Evolutionary conservation across 345 rosid species (phyloP).

Genomic region (Anacardium occidentale): DNA sequence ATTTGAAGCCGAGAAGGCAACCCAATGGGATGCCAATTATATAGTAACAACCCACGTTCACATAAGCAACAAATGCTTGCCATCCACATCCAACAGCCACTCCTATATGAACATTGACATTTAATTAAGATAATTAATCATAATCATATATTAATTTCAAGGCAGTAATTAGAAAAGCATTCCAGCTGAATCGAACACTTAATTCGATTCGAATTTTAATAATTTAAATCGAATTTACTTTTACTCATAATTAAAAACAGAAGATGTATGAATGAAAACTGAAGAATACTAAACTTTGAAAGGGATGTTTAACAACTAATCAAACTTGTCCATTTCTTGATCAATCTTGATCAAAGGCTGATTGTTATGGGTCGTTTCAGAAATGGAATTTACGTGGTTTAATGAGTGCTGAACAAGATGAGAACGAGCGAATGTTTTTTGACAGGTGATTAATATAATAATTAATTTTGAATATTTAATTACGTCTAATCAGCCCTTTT

Average conservation of each 20-base stretch:
- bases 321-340: not conserved
- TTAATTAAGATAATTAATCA: not conserved
- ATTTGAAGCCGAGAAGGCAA: conserved; percentile 53
- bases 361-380: not conserved
- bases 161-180: too few relatives aligned
- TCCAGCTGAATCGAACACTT: too few relatives aligned
- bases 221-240: too few relatives aligned
- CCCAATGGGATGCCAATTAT: conserved; percentile 63
- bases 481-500: too few relatives aligned
- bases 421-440: too few relatives aligned
- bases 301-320: not conserved
- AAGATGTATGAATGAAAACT: not conserved
- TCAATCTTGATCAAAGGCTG: not conserved
- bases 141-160: too few relatives aligned
- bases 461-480: too few relatives aligned
- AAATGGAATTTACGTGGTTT: not conserved
- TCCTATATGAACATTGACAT: conserved; percentile 27
- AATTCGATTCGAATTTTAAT: too few relatives aligned
- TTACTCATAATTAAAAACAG: not conserved
- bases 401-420: too few relatives aligned
- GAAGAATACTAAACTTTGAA: not conserved
- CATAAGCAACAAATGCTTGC: conserved; percentile 86
- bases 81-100: conserved; percentile 88
- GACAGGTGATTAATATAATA: too few relatives aligned
- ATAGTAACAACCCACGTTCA: conserved; percentile 74